These are phyloP conservation scores for Lentinula novae-zelandiae DNA, from an alignment of 1,284 basidiomycete species.

Conservation along the genomic window DNA sequence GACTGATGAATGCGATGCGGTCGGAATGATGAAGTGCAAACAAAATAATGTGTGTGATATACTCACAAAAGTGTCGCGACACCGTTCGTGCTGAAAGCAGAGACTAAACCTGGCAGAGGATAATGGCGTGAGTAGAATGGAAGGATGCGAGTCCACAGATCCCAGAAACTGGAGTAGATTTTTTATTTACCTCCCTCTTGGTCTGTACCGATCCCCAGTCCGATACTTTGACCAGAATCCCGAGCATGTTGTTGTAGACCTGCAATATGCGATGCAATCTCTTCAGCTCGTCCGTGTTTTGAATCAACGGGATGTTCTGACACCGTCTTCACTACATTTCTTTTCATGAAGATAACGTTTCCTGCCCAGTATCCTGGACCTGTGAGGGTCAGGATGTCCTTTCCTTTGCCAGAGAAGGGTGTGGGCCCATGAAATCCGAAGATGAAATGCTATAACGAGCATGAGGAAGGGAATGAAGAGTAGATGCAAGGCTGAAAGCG, in stretches of 20 bases:
- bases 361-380: conserved; percentile 55
- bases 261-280: conserved; percentile 47
- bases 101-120: conserved; percentile 50
- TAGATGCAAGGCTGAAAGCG: not conserved
- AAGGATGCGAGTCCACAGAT: not conserved
- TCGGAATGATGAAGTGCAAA: not conserved
- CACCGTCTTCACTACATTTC: conserved; percentile 40
- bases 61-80: conserved; percentile 67
- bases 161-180: not conserved
- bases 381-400: conserved; percentile 56
- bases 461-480: not conserved
- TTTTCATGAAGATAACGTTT: conserved; percentile 64
- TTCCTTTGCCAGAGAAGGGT: conserved; percentile 25
- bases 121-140: not conserved
- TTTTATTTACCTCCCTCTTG: conserved; percentile 61
- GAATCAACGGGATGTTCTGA: conserved; percentile 33
- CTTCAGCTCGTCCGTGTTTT: not conserved
- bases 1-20: conserved; percentile 33
- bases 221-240: conserved; percentile 48
- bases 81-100: conserved; percentile 52
- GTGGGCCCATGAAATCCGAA: conserved; percentile 57
- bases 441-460: conserved; percentile 55
- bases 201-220: conserved; percentile 65
- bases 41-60: not conserved
- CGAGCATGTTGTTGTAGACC: conserved; percentile 51